Conservation (phyloP, 257 asterid species). For the Prunella vulgaris region DNA sequence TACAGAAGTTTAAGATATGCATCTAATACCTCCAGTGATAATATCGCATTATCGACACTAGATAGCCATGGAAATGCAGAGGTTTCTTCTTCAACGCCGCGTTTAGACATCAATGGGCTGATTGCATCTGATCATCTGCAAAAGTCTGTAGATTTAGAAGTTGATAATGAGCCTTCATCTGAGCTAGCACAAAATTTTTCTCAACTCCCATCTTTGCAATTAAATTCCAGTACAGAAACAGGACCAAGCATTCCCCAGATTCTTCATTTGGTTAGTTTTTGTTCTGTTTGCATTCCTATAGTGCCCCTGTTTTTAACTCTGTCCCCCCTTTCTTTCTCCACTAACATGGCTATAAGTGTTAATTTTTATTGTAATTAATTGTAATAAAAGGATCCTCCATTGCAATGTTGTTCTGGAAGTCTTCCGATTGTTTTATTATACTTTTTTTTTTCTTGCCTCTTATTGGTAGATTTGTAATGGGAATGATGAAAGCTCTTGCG, state of each 20-base stretch:
- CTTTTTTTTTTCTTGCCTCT: slow-evolving; percentile 1
- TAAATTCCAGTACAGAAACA: slow-evolving; percentile 47
- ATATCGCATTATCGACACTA: slow-evolving; percentile 40
- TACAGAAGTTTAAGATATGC: slow-evolving; percentile 49
- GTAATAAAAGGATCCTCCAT: not conserved
- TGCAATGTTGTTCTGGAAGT: slow-evolving; percentile 6
- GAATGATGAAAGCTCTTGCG: slow-evolving; percentile 57
- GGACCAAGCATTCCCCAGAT: slow-evolving; percentile 96
- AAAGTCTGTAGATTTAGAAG: slow-evolving; percentile 37
- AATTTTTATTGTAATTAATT: not conserved
- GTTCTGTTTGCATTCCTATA: not conserved
- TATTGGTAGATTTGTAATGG: slow-evolving; percentile 72
- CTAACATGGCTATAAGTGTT: not conserved
- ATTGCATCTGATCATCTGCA: slow-evolving; percentile 49
- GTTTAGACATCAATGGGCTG: slow-evolving; percentile 54
- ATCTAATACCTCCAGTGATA: slow-evolving; percentile 38
- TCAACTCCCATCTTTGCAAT: slow-evolving; percentile 42
- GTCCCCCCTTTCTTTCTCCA: not conserved
- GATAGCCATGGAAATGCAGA: slow-evolving; percentile 46
- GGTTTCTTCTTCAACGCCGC: slow-evolving; percentile 43
- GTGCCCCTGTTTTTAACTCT: slow-evolving; percentile 4
- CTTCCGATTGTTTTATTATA: slow-evolving; percentile 12
- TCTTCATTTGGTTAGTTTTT: slow-evolving; percentile 79
- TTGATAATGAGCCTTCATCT: slow-evolving; percentile 48
- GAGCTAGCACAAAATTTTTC: slow-evolving; percentile 48